Evolutionary conservation across 768 basidiomycete species (phyloP).

Genomic region (Scleroderma citrinum): DNA sequence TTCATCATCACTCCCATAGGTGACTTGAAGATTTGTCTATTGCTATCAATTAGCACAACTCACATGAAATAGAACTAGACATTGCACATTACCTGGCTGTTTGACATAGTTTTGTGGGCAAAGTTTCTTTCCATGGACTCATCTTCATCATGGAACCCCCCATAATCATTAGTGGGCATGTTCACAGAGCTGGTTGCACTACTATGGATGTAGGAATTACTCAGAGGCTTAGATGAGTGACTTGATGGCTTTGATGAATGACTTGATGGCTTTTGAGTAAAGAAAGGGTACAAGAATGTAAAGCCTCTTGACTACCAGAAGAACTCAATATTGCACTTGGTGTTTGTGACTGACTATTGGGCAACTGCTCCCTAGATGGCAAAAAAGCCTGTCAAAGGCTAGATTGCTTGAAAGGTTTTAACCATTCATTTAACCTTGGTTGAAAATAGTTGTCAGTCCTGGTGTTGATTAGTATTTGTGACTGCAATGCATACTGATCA

Average conservation of each 20-base stretch:
- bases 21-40: neutral
- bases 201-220: neutral
- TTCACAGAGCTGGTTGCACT: neutral
- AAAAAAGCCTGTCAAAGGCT: neutral
- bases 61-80: neutral
- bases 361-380: neutral
- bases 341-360: neutral
- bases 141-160: neutral
- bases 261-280: neutral
- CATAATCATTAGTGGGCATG: neutral
- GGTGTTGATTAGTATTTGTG: neutral
- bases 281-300: neutral
- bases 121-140: neutral
- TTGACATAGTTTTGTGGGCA: neutral
- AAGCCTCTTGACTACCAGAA: neutral
- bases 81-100: neutral
- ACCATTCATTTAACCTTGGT: neutral
- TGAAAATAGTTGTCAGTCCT: neutral
- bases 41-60: neutral
- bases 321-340: neutral
- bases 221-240: neutral
- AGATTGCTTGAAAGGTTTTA: neutral
- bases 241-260: neutral
- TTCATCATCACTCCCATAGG: neutral
- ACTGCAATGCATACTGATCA: neutral